Percentiles rank a stretch among this genome's conserved stretches.
Conservation (phyloP, 2,329 filamentous ascomycete genomes). For the Curvularia spicifera region DNA sequence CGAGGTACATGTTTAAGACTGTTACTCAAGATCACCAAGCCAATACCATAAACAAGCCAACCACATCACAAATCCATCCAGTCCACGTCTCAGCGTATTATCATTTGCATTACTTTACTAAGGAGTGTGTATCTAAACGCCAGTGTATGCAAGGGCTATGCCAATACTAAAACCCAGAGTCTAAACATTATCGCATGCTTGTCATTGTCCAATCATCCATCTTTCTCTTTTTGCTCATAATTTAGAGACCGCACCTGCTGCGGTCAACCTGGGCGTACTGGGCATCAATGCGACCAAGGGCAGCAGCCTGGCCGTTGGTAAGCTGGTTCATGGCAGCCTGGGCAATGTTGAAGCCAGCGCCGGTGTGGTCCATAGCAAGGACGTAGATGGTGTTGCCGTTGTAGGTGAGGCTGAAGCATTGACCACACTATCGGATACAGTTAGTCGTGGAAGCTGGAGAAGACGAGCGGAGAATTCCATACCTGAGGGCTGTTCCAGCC, state of each 20-base stretch:
- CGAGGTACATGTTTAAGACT: too few relatives aligned
- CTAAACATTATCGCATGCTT: conserved; percentile 15
- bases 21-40: too few relatives aligned
- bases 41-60: not conserved
- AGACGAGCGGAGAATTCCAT: not conserved
- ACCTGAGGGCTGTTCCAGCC: conserved; percentile 52
- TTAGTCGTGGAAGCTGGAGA: not conserved
- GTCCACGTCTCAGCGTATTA: not conserved
- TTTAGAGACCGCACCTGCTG: conserved; percentile 45
- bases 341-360: conserved; percentile 58
- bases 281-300: conserved; percentile 55
- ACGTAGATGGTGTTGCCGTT: conserved; percentile 57
- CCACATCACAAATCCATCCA: not conserved
- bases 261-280: conserved; percentile 46
- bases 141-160: conserved; percentile 13
- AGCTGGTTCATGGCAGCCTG: conserved; percentile 57
- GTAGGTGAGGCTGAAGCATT: conserved; percentile 60
- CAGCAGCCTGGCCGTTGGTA: conserved; percentile 54
- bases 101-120: conserved; percentile 14
- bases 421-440: conserved; percentile 51
- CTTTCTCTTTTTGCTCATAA: not conserved
- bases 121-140: conserved; percentile 20
- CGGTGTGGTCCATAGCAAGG: conserved; percentile 57
- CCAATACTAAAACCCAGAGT: conserved; percentile 2
- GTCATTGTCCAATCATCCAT: not conserved